phyloP scores from a whole-genome alignment of 106 monocot genomes.

The Apostasia shenzhenica region DNA sequence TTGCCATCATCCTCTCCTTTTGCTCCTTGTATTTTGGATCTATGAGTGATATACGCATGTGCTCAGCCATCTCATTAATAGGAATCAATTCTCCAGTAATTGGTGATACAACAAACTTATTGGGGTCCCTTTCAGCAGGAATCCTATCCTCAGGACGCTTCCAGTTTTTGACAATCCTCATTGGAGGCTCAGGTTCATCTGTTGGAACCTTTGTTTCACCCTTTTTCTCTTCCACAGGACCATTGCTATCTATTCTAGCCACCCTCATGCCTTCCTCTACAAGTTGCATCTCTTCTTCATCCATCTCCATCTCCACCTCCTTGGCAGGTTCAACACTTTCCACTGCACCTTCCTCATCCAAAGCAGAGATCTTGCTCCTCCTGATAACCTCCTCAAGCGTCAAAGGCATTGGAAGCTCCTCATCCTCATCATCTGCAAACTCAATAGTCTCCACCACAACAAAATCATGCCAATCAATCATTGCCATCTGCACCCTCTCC shows the following conservation, averaged over 20 bases:
- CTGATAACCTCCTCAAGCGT: slow-evolving; percentile 85
- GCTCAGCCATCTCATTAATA: slow-evolving; percentile 96
- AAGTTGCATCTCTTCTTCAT: slow-evolving; percentile 91
- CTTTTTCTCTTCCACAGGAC: slow-evolving; percentile 34
- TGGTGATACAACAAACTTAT: slow-evolving; percentile 90
- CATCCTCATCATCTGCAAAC: slow-evolving; percentile 92
- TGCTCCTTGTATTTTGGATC: slow-evolving; percentile 99
- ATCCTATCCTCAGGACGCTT: slow-evolving; percentile 91
- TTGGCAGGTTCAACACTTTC: slow-evolving; percentile 52
- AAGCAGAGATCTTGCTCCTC: slow-evolving; percentile 54
- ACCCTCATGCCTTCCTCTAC: slow-evolving; percentile 96
- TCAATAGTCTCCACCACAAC: slow-evolving; percentile 95
- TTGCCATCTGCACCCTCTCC: slow-evolving; percentile 90
- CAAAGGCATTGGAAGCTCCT: slow-evolving; percentile 76
- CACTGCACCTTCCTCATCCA: slow-evolving; percentile 37
- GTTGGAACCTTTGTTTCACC: slow-evolving; percentile 14
- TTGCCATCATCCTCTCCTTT: slow-evolving; percentile 99
- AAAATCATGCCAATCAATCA: slow-evolving; percentile 99
- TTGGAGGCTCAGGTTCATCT: slow-evolving; percentile 68
- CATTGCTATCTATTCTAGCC: slow-evolving; percentile 50
- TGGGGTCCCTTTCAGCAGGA: slow-evolving; percentile 75
- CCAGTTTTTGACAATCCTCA: slow-evolving; percentile 99
- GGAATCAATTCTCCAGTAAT: slow-evolving; percentile 96
- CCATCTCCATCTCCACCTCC: slow-evolving; percentile 99
- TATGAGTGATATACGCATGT: slow-evolving; percentile 95